Conservation (phyloP, 805 yeast genomes). For the Myxozyma neotropica region DNA sequence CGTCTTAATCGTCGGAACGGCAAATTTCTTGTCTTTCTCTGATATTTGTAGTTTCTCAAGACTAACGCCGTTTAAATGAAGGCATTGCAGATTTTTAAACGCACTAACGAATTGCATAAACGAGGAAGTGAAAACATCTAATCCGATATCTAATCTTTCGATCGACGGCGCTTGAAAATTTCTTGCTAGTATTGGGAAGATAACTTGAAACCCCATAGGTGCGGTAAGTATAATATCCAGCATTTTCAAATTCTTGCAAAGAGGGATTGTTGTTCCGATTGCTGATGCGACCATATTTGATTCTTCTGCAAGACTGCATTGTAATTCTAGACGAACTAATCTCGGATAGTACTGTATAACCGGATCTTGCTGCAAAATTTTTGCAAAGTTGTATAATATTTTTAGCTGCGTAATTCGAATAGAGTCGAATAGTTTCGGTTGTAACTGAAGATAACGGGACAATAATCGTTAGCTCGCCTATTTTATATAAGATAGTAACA, state of each 20-base stretch:
- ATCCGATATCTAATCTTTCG: constrained; percentile 8
- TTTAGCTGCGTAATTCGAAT: constrained; percentile 18
- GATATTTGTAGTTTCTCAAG: constrained; percentile 11
- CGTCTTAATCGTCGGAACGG: constrained; percentile 4
- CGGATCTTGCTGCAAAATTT: constrained; percentile 17
- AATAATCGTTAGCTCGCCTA: not conserved
- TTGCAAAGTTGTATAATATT: constrained; percentile 13
- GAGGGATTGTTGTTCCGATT: constrained; percentile 14
- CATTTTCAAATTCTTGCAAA: constrained; percentile 10
- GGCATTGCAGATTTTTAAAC: constrained; percentile 11
- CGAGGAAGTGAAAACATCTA: constrained; percentile 20
- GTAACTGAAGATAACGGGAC: constrained; percentile 19
- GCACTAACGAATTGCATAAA: constrained; percentile 23
- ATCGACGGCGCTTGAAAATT: constrained; percentile 21
- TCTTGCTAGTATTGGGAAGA: constrained; percentile 19
- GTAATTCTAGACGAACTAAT: constrained; percentile 14
- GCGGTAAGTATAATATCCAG: constrained; percentile 18
- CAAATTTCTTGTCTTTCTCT: constrained; percentile 6
- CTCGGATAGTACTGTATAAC: constrained; percentile 1
- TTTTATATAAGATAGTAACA: not conserved
- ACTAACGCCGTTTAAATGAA: constrained; percentile 15
- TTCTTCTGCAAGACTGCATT: constrained; percentile 31
- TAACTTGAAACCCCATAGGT: constrained; percentile 31
- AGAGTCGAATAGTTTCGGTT: constrained; percentile 23
- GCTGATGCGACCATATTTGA: constrained; percentile 33